phyloP scores from a whole-genome alignment of 176 grass and related monocot species.

The Puccinellia tenuiflora region DNA sequence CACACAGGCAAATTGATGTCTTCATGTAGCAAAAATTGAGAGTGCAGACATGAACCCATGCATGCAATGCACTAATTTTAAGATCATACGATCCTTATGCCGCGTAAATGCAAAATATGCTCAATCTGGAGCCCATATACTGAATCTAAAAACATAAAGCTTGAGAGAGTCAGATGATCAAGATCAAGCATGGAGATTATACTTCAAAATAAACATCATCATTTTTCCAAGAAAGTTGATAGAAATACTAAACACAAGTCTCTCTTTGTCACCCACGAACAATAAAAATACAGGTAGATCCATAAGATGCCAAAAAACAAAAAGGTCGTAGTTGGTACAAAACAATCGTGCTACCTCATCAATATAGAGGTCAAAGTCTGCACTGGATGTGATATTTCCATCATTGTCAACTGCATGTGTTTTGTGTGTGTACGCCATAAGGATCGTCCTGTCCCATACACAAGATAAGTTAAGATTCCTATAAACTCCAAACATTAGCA shows the following conservation, averaged over 20 bases:
- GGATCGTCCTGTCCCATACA: constrained; percentile 54
- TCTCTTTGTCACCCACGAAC: neutral
- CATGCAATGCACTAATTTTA: neutral
- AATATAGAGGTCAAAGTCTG: constrained; percentile 85
- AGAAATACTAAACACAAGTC: neutral
- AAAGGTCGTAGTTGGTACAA: neutral
- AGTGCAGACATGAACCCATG: neutral
- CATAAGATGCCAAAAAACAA: neutral
- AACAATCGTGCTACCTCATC: constrained; percentile 51
- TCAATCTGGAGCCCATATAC: neutral
- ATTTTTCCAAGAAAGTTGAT: neutral
- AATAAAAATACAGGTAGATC: neutral
- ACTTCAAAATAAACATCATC: neutral
- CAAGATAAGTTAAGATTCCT: neutral
- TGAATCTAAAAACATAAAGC: neutral
- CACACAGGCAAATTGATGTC: neutral
- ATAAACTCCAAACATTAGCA: neutral
- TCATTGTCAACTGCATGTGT: constrained; percentile 80
- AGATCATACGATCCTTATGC: neutral
- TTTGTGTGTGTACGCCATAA: constrained; percentile 94
- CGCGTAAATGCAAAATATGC: neutral
- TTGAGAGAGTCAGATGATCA: neutral
- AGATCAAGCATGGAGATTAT: neutral
- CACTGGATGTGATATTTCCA: constrained; percentile 74
- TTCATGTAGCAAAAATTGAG: neutral